Conservation (phyloP, 345 rosid genomes). For the Moricandia arvensis region DNA sequence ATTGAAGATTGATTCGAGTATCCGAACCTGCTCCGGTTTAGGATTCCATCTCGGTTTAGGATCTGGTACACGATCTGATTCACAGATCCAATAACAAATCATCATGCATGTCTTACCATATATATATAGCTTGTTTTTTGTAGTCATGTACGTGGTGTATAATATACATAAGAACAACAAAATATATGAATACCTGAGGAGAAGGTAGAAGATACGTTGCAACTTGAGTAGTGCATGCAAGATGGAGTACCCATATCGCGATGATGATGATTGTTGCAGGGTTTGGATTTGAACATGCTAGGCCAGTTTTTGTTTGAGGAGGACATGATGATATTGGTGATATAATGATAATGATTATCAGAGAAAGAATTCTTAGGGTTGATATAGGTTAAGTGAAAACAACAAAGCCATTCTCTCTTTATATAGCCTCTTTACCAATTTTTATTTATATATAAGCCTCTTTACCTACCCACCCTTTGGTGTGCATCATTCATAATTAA, state of each 20-base stretch:
- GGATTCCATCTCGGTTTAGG: constrained; percentile 99
- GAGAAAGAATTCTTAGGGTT: not conserved
- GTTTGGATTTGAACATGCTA: constrained; percentile 95
- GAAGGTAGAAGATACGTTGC: constrained; percentile 49
- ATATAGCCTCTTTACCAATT: too few relatives aligned
- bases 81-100: constrained; percentile 26
- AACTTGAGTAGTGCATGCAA: constrained; percentile 44
- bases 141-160: not conserved
- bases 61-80: constrained; percentile 74
- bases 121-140: not conserved
- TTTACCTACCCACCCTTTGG: constrained; percentile 45
- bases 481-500: constrained; percentile 4
- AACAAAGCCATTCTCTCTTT: constrained; percentile 23
- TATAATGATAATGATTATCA: not conserved
- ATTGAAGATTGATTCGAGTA: constrained; percentile 86
- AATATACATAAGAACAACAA: not conserved
- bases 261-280: constrained; percentile 57
- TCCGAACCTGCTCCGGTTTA: constrained; percentile 89
- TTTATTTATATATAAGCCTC: constrained; percentile 64
- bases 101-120: constrained; percentile 22
- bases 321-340: constrained; percentile 54
- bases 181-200: constrained; percentile 45
- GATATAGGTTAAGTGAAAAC: constrained; percentile 25
- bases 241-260: constrained; percentile 58
- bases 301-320: constrained; percentile 98